phyloP scores from a whole-genome alignment of 2,329 filamentous ascomycete species.

The Cercospora nicotianae region DNA sequence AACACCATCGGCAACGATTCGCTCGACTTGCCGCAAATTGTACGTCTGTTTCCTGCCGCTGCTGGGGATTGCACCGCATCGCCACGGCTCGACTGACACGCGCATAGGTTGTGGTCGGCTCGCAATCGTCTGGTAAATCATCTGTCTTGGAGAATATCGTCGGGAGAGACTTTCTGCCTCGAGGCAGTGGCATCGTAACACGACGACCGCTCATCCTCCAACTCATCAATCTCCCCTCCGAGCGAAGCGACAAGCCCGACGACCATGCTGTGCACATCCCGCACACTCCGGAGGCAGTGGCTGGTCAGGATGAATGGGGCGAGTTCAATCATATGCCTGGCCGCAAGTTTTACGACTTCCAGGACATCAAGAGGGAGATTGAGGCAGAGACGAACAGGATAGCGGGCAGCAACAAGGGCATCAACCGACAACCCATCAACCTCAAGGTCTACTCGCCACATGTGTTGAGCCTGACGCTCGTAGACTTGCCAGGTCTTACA shows the following conservation, averaged over 20 bases:
- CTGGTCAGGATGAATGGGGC: slow-evolving; percentile 73
- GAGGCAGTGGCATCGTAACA: slow-evolving; percentile 95
- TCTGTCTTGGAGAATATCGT: slow-evolving; percentile 99
- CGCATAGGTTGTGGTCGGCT: slow-evolving; percentile 88
- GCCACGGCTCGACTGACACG: slow-evolving; percentile 27
- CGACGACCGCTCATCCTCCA: slow-evolving; percentile 92
- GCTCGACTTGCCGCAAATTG: slow-evolving; percentile 95
- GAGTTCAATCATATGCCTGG: slow-evolving; percentile 96
- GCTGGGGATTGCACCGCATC: slow-evolving; percentile 7
- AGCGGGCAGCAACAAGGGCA: slow-evolving; percentile 95
- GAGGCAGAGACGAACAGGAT: slow-evolving; percentile 95
- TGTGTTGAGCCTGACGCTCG: slow-evolving; percentile 91
- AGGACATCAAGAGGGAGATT: slow-evolving; percentile 91
- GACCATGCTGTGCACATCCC: slow-evolving; percentile 66
- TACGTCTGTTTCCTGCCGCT: slow-evolving; percentile 52
- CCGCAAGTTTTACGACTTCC: slow-evolving; percentile 85
- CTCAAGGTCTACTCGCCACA: slow-evolving; percentile 97
- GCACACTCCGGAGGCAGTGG: slow-evolving; percentile 74
- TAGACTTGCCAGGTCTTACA: slow-evolving; percentile 92
- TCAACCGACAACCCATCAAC: slow-evolving; percentile 96
- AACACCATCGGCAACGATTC: slow-evolving; percentile 99
- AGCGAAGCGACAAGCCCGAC: slow-evolving; percentile 67
- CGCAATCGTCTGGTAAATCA: slow-evolving; percentile 96
- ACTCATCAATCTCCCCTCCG: slow-evolving; percentile 89
- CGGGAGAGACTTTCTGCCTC: slow-evolving; percentile 92